These are phyloP conservation scores for Wickerhamiella pararugosa DNA, from an alignment of 1,139 yeast genomes.

Conservation along the genomic window DNA sequence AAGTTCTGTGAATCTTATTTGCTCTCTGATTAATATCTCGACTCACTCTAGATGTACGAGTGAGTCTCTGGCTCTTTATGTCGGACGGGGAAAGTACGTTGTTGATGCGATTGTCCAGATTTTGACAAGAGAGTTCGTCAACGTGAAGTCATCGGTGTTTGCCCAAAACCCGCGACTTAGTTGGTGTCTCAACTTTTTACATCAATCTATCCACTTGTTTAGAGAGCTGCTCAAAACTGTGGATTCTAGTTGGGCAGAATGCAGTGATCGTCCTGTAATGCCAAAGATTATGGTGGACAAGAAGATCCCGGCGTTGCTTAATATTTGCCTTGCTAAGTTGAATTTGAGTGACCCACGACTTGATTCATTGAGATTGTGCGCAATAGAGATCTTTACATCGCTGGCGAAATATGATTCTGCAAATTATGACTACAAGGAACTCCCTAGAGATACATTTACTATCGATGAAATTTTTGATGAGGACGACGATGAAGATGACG, in stretches of 20 bases:
- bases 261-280: slow-evolving; percentile 2
- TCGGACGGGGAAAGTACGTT: background rate
- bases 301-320: background rate
- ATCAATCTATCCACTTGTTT: background rate
- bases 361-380: background rate
- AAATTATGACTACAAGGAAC: background rate
- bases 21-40: background rate
- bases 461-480: slow-evolving; percentile 1
- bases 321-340: background rate
- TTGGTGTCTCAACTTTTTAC: background rate
- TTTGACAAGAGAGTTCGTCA: background rate
- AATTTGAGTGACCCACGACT: background rate
- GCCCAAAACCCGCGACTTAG: background rate
- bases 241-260: background rate
- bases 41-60: slow-evolving; percentile 2
- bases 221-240: background rate
- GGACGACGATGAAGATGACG: background rate
- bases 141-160: background rate
- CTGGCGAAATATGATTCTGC: background rate
- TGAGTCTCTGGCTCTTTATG: slow-evolving; percentile 1
- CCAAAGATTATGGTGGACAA: slow-evolving; percentile 4
- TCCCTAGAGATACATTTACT: background rate
- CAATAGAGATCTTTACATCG: background rate
- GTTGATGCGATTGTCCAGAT: background rate
- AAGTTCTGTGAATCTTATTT: background rate